phyloP scores from a whole-genome alignment of 2,329 filamentous ascomycete species.

The Rasamsonia emersonii region DNA sequence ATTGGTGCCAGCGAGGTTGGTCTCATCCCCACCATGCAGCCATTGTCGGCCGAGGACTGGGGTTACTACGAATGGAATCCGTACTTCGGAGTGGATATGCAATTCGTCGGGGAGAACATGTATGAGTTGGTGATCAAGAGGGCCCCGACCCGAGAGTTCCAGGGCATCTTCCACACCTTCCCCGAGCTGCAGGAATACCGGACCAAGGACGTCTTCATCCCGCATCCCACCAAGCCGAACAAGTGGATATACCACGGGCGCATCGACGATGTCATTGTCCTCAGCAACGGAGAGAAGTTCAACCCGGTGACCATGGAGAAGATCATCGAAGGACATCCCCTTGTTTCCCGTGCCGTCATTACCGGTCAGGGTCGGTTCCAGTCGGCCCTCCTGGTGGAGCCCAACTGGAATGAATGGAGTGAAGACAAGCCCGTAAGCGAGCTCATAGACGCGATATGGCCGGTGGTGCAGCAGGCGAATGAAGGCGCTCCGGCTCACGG shows the following conservation, averaged over 20 bases:
- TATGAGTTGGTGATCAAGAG: conserved; percentile 14
- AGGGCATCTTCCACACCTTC: conserved; percentile 13
- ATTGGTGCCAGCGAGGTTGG: conserved; percentile 8
- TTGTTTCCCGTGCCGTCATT: conserved; percentile 25
- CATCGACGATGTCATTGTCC: conserved; percentile 33
- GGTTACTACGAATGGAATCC: conserved; percentile 18
- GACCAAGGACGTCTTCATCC: conserved; percentile 15
- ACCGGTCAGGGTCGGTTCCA: conserved; percentile 29
- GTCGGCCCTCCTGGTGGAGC: conserved; percentile 31
- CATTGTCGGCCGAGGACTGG: conserved; percentile 12
- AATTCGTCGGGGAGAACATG: conserved; percentile 9
- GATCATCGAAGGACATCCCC: conserved; percentile 24
- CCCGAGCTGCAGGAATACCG: conserved; percentile 13
- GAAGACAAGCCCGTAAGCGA: conserved; percentile 8
- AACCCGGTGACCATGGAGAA: conserved; percentile 36
- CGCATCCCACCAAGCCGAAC: conserved; percentile 15
- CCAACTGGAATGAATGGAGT: conserved; percentile 9
- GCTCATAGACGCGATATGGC: conserved; percentile 39
- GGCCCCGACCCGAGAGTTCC: conserved; percentile 2
- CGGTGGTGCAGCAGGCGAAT: conserved; percentile 37
- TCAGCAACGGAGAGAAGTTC: conserved; percentile 39
- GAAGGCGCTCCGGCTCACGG: conserved; percentile 30
- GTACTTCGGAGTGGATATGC: conserved; percentile 11
- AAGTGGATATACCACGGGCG: conserved; percentile 33
- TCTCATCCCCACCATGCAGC: conserved; percentile 7